These are phyloP conservation scores for Colletotrichum truncatum DNA, from an alignment of 2,329 filamentous ascomycete genomes.

Conservation along the genomic window DNA sequence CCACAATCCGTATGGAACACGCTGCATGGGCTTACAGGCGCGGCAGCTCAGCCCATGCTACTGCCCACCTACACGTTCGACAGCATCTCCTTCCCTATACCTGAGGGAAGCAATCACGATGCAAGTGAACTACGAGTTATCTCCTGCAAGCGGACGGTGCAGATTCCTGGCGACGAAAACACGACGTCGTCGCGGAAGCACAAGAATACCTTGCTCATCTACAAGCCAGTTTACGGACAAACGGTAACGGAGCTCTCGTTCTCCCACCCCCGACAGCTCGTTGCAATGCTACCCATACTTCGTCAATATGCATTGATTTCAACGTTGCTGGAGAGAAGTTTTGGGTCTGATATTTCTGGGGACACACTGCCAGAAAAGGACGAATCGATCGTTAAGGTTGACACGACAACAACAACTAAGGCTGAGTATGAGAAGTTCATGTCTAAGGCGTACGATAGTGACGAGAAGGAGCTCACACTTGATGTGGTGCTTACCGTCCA, in stretches of 20 bases:
- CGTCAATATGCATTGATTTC: slow-evolving; percentile 80
- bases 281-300: slow-evolving; percentile 77
- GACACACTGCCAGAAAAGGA: slow-evolving; percentile 40
- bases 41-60: slow-evolving; percentile 50
- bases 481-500: slow-evolving; percentile 64
- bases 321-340: slow-evolving; percentile 70
- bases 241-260: slow-evolving; percentile 76
- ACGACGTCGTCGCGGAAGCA: slow-evolving; percentile 49
- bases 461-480: slow-evolving; percentile 42
- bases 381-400: slow-evolving; percentile 23
- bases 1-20: slow-evolving; percentile 71
- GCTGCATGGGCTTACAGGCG: slow-evolving; percentile 66
- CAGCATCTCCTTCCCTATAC: slow-evolving; percentile 64
- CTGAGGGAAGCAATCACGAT: slow-evolving; percentile 58
- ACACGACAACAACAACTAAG: slow-evolving; percentile 41
- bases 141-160: slow-evolving; percentile 55
- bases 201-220: slow-evolving; percentile 72
- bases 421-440: slow-evolving; percentile 46
- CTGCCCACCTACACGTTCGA: slow-evolving; percentile 61
- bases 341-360: slow-evolving; percentile 42
- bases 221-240: slow-evolving; percentile 78
- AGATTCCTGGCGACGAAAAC: slow-evolving; percentile 46
- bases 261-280: slow-evolving; percentile 79
- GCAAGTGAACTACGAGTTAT: slow-evolving; percentile 68
- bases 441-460: slow-evolving; percentile 11